Percentiles rank a stretch among this genome's conserved stretches.
Conservation (phyloP, 202 grass and related monocot genomes). For the Bolboschoenoplectus hybrid region DNA sequence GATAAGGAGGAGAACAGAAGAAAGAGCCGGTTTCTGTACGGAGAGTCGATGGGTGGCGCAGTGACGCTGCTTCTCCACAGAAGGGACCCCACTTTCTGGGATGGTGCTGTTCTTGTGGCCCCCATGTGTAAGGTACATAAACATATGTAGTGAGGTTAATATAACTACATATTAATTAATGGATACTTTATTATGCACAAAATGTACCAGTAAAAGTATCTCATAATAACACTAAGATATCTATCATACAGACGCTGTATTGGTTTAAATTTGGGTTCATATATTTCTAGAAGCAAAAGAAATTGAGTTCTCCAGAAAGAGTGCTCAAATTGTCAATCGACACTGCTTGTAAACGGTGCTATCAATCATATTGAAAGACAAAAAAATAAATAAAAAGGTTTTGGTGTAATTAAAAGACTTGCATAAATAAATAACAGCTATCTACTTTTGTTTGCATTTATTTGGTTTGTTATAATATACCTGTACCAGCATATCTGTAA, state of each 20-base stretch:
- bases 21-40: constrained; percentile 83
- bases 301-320: not conserved
- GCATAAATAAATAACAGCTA: not conserved
- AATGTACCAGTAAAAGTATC: not conserved
- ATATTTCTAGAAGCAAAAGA: not conserved
- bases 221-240: not conserved
- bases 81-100: constrained; percentile 80
- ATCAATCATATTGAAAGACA: not conserved
- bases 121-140: constrained; percentile 95
- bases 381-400: not conserved
- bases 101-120: constrained; percentile 69
- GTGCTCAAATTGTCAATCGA: not conserved
- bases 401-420: not conserved
- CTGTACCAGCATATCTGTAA: not conserved
- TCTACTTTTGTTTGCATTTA: constrained; percentile 10
- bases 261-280: not conserved
- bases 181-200: not conserved
- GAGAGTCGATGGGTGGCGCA: constrained; percentile 92
- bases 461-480: not conserved
- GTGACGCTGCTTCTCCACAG: constrained; percentile 73
- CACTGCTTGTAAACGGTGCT: not conserved
- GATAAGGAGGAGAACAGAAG: constrained; percentile 58
- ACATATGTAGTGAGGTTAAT: not conserved
- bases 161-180: not conserved
- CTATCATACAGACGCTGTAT: not conserved